Conservation (phyloP, 495 filamentous ascomycete species). For the Aspergillus taichungensis region DNA sequence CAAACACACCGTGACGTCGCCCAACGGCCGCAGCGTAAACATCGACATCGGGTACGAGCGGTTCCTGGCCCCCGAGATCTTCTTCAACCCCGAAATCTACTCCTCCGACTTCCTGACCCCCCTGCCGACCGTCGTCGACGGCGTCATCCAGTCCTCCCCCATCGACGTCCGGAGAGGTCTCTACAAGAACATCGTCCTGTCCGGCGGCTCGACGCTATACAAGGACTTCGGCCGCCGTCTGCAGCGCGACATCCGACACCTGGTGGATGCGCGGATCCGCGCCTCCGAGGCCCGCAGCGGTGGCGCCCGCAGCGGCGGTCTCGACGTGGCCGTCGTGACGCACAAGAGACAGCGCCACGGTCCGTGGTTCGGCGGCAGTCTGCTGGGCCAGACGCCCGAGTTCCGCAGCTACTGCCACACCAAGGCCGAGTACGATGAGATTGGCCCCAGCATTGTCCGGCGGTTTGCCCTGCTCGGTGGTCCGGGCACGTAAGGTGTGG, state of each 20-base stretch:
- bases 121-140: conserved; percentile 85
- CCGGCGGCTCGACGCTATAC: conserved; percentile 92
- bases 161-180: conserved; percentile 95
- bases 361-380: conserved; percentile 94
- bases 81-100: conserved; percentile 99
- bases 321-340: conserved; percentile 93
- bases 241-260: conserved; percentile 91
- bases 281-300: conserved; percentile 89
- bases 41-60: conserved; percentile 97
- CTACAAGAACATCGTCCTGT: conserved; percentile 99
- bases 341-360: conserved; percentile 95
- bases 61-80: conserved; percentile 96
- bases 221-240: conserved; percentile 93
- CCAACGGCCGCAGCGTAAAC: conserved; percentile 72
- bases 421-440: conserved; percentile 92
- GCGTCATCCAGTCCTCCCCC: conserved; percentile 91
- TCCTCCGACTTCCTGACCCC: conserved; percentile 96
- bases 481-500: conserved; percentile 63
- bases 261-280: conserved; percentile 85
- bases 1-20: conserved; percentile 77
- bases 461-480: conserved; percentile 92
- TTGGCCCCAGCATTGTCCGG: conserved; percentile 89
- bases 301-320: conserved; percentile 65
- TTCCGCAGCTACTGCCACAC: conserved; percentile 98
- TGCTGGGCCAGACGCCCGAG: conserved; percentile 97